Percentiles rank a stretch among this genome's conserved stretches.
Conservation (phyloP, 768 basidiomycete species). For the Sarcodon sp. region DNA sequence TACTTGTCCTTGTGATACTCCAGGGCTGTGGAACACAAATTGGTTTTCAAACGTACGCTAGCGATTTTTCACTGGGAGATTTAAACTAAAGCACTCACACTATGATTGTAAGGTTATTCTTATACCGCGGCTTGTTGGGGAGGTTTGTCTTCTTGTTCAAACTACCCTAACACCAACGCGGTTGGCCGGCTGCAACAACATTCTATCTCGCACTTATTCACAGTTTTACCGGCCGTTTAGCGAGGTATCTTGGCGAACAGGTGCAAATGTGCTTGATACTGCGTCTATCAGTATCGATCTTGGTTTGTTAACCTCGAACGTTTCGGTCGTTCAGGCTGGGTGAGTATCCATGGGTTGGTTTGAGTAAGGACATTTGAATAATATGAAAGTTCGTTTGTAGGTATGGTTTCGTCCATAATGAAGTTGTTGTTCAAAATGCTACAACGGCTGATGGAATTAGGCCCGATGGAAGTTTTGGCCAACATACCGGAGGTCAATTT, state of each 20-base stretch:
- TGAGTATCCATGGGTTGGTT: slow-evolving; percentile 14
- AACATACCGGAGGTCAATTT: slow-evolving; percentile 34
- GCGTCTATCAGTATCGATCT: slow-evolving; percentile 47
- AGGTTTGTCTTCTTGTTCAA: slow-evolving; percentile 42
- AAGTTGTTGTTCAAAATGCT: slow-evolving; percentile 34
- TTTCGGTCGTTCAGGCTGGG: slow-evolving; percentile 10
- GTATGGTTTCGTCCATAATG: slow-evolving; percentile 25
- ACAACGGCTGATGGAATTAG: slow-evolving; percentile 48
- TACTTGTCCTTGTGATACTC: slow-evolving; percentile 42
- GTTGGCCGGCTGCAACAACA: slow-evolving; percentile 30
- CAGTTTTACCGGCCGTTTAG: slow-evolving; percentile 29
- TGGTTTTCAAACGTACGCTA: slow-evolving; percentile 45
- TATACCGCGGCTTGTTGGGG: slow-evolving; percentile 43
- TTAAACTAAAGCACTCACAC: too few relatives aligned
- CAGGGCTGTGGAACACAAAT: slow-evolving; percentile 46
- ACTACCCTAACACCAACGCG: slow-evolving; percentile 29
- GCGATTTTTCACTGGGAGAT: too few relatives aligned
- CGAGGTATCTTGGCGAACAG: slow-evolving; percentile 37
- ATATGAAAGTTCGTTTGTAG: too few relatives aligned
- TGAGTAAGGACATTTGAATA: slow-evolving; percentile 21
- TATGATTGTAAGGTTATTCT: slow-evolving; percentile 34
- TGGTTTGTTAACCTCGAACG: slow-evolving; percentile 19
- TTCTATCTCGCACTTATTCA: slow-evolving; percentile 37
- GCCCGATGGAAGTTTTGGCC: slow-evolving; percentile 26
- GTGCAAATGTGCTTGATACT: slow-evolving; percentile 56